Percentiles rank a stretch among this genome's conserved stretches.
phyloP scores from a whole-genome alignment of 2,329 filamentous ascomycete species.

The Exophiala bonariae region DNA sequence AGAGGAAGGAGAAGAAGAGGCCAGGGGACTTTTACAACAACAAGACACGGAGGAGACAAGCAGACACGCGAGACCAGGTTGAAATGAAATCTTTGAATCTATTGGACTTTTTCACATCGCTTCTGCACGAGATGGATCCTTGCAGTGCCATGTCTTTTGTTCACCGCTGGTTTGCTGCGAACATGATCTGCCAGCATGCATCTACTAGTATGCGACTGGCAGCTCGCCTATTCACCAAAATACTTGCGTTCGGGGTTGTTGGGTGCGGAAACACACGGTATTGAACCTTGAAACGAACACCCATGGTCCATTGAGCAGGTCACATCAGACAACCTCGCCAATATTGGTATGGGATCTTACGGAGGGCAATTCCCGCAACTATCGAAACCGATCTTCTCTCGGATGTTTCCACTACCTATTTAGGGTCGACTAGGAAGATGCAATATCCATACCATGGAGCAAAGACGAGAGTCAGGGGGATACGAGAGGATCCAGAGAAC shows the following conservation, averaged over 20 bases:
- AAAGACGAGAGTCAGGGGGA: background rate
- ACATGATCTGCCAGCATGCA: background rate
- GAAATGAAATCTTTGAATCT: background rate
- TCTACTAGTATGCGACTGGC: too few relatives aligned
- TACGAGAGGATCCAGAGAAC: too few relatives aligned
- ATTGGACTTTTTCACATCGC: background rate
- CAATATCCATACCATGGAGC: background rate
- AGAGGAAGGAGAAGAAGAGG: slow-evolving; percentile 21
- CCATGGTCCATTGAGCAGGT: background rate
- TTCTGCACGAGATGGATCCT: slow-evolving; percentile 4
- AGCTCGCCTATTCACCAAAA: too few relatives aligned
- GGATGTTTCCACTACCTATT: background rate
- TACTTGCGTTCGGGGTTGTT: too few relatives aligned
- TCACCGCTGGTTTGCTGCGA: background rate
- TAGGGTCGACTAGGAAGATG: background rate
- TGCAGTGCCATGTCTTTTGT: background rate
- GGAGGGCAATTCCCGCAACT: background rate
- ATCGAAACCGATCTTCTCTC: background rate
- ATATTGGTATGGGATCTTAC: background rate
- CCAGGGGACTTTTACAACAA: slow-evolving; percentile 22
- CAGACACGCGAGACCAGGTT: slow-evolving; percentile 8
- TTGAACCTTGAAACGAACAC: too few relatives aligned
- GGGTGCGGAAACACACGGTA: too few relatives aligned
- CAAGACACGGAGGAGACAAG: slow-evolving; percentile 9
- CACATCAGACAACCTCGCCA: background rate